Evolutionary conservation across 208 protist species (phyloP).

Genomic region (Trypanosoma melophagium): DNA sequence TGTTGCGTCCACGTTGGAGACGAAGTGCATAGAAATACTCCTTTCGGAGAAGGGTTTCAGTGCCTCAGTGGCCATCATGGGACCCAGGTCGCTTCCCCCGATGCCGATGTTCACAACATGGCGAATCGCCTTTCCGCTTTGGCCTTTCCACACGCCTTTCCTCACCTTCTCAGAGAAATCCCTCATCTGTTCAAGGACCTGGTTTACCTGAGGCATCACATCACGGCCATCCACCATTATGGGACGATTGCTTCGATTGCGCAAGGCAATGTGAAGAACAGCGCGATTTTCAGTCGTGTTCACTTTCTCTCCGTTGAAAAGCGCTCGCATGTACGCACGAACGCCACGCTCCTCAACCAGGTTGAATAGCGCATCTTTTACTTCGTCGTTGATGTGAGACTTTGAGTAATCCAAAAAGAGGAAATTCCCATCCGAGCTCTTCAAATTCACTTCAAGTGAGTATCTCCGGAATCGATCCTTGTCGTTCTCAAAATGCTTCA

Average conservation of each 20-base stretch:
- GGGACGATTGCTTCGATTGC: conserved; percentile 89
- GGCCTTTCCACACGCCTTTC: conserved; percentile 92
- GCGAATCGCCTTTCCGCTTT: conserved; percentile 92
- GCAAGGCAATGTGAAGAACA: conserved; percentile 96
- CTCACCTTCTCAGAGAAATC: conserved; percentile 87
- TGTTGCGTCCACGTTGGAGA: conserved; percentile 97
- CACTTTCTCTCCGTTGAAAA: conserved; percentile 95
- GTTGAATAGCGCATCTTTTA: conserved; percentile 80
- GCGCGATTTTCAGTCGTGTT: conserved; percentile 94
- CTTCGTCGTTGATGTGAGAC: conserved; percentile 93
- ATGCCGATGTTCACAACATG: conserved; percentile 98
- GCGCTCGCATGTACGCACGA: conserved; percentile 64
- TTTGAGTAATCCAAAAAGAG: conserved; percentile 97
- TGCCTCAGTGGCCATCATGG: conserved; percentile 94
- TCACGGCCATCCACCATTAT: conserved; percentile 93
- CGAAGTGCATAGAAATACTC: conserved; percentile 88
- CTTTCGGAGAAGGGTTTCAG: conserved; percentile 87
- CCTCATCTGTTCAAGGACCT: conserved; percentile 93
- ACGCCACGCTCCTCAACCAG: conserved; percentile 86
- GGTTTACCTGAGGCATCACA: conserved; percentile 93
- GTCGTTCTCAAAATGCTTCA: conserved; percentile 67
- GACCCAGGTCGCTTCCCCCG: conserved; percentile 96
- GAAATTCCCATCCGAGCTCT: conserved; percentile 64
- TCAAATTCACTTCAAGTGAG: conserved; percentile 64
- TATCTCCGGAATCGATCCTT: conserved; percentile 65